Base-by-base conservation (phyloP, 225 moss, liverwort and hornwort genomes). In the Pleurozium schreberi region DNA sequence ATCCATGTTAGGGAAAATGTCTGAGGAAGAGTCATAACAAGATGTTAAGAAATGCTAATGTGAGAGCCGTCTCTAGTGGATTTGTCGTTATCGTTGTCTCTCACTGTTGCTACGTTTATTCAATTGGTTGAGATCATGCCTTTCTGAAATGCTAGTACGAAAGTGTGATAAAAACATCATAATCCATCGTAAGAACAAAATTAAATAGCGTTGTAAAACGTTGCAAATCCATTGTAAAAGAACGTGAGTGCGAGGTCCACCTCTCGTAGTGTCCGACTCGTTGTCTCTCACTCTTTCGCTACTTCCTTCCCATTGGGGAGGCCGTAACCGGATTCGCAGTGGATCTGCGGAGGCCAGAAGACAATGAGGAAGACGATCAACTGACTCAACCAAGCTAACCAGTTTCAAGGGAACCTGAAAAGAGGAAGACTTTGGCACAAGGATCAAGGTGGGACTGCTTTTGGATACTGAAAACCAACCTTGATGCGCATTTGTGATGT, bases 401-500 rank as follows among this genome's bases (percentile, higher is more conserved):
- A 27, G 58, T 80, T 73, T 60, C 73, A 80, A 81, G 60, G 42
- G 62, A 50, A 83, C 36, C n/a, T 33, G 63, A 81, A n/a, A 69
- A 47, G 28, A 74, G 83, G 55, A 84, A 86, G 47, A 63, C 64
- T 73, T 57, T 49, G 60, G 26, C 67, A 52, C 81, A 71, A 71
- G 64, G 43, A 53, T 65, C 50, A 68, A 70, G 63, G 40, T 66
- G 27, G 13, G 75, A 71, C 31, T 79, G 47, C 68, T 38, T n/a
- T 38, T 8, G 60, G 42, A 65, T 66, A 23, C 66, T n/a, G 59
- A 85, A 52, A 77, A 57, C 84, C 33, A 53, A 93, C 98, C 98
- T 94, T 95, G 93, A 84, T 93, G 91, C 78, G 91, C 93, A 40
- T 97, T 94, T 43, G 90, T 92, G 66, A 95, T 93, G 86, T 96